Conservation (phyloP, 1,284 basidiomycete species). For the Pascua guehoae region DNA sequence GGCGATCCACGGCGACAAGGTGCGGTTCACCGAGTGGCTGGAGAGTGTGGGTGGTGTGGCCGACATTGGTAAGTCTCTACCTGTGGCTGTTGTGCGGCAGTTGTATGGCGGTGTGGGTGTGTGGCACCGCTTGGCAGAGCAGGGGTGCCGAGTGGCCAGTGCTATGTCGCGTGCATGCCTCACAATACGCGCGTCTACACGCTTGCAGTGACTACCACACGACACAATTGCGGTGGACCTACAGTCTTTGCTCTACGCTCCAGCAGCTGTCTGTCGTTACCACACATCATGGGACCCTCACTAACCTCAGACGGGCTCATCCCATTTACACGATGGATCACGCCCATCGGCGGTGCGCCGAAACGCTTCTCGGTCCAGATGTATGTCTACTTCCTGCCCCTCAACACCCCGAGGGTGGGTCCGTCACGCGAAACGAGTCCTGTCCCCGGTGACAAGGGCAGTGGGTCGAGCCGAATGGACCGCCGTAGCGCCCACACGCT, state of each 20-base stretch:
- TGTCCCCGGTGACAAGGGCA: too few species aligned
- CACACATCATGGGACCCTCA: not conserved
- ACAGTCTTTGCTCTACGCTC: too few species aligned
- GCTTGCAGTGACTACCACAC: too few species aligned
- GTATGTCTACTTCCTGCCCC: constrained; percentile 19
- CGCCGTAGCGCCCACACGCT: not conserved
- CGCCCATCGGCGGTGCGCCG: constrained; percentile 5
- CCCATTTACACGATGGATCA: constrained; percentile 20
- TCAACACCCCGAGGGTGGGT: not conserved
- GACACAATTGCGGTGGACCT: too few species aligned
- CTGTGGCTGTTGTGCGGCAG: not conserved
- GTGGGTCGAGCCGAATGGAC: too few species aligned
- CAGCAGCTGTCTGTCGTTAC: too few species aligned
- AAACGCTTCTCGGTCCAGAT: constrained; percentile 19
- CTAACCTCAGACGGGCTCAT: constrained; percentile 10
- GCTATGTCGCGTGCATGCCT: not conserved
- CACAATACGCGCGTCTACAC: too few species aligned
- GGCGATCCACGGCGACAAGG: constrained; percentile 9
- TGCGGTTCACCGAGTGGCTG: constrained; percentile 16
- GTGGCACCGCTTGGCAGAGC: not conserved
- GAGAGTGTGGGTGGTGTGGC: constrained; percentile 7
- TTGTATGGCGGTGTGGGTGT: not conserved
- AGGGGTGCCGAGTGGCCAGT: not conserved
- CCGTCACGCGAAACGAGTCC: not conserved
- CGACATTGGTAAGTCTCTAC: constrained; percentile 7